phyloP scores from a whole-genome alignment of 139 green algal genomes.

The Dunaliella primolecta region DNA sequence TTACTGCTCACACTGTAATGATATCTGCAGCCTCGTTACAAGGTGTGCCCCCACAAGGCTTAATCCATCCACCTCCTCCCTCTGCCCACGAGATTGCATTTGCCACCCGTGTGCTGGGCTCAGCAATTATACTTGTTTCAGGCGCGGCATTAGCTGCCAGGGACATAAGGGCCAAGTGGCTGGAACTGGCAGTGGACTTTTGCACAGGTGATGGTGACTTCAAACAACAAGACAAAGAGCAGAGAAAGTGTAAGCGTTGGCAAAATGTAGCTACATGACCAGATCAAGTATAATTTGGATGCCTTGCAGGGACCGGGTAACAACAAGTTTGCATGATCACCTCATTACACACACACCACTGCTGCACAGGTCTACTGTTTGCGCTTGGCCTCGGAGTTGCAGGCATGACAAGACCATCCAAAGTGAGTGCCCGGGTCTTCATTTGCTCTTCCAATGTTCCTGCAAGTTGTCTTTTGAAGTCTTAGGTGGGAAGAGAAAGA shows the following conservation, averaged over 20 bases:
- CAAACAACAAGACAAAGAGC: too few species aligned
- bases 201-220: background rate
- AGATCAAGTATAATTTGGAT: too few species aligned
- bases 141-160: background rate
- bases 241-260: too few species aligned
- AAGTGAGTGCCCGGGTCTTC: too few species aligned
- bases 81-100: background rate
- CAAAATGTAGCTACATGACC: too few species aligned
- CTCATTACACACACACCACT: background rate
- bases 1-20: too few species aligned
- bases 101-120: background rate
- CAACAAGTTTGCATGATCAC: too few species aligned
- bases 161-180: background rate
- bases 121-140: background rate
- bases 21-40: background rate
- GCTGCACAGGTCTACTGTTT: slow-evolving; percentile 38
- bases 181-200: background rate
- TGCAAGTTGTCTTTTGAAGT: too few species aligned
- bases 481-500: too few species aligned
- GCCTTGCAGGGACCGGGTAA: too few species aligned
- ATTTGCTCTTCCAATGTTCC: too few species aligned
- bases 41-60: background rate
- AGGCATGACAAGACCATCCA: slow-evolving; percentile 71
- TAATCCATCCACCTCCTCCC: background rate
- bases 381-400: slow-evolving; percentile 56